These are phyloP conservation scores for Neoarthrinium moseri DNA, from an alignment of 2,329 filamentous ascomycete species.

Conservation along the genomic window DNA sequence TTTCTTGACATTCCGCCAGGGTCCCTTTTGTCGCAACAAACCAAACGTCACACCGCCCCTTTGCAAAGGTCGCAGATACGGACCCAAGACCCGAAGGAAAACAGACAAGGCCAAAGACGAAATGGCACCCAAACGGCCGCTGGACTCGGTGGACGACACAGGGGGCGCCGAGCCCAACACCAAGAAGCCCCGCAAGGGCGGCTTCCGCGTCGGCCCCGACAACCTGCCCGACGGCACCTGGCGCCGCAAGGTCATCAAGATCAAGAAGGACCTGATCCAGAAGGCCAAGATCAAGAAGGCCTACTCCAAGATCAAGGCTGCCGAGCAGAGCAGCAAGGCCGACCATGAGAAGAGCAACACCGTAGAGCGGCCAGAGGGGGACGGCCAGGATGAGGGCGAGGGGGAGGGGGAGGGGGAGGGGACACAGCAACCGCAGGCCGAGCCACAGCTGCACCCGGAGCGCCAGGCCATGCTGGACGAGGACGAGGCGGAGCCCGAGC, in stretches of 20 bases:
- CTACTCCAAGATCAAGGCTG: slow-evolving; percentile 82
- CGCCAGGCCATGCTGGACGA: slow-evolving; percentile 38
- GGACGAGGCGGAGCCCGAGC: slow-evolving; percentile 16
- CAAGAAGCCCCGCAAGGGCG: slow-evolving; percentile 61
- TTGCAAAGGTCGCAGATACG: too few relatives aligned
- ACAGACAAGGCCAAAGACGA: not conserved
- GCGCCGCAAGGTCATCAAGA: slow-evolving; percentile 84
- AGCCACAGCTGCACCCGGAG: slow-evolving; percentile 36
- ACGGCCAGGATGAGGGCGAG: slow-evolving; percentile 36
- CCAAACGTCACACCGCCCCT: too few relatives aligned
- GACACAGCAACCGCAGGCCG: slow-evolving; percentile 2
- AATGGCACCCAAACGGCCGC: slow-evolving; percentile 62
- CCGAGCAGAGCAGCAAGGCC: slow-evolving; percentile 24
- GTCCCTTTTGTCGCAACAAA: too few relatives aligned
- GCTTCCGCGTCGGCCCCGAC: slow-evolving; percentile 83
- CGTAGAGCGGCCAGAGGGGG: slow-evolving; percentile 33
- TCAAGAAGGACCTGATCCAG: slow-evolving; percentile 84
- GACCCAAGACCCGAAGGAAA: too few relatives aligned
- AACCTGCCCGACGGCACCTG: slow-evolving; percentile 90
- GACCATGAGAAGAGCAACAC: slow-evolving; percentile 13
- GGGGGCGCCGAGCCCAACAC: slow-evolving; percentile 32
- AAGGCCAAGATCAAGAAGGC: slow-evolving; percentile 92
- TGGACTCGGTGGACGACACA: too few relatives aligned
- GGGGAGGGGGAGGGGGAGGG: slow-evolving; percentile 15
- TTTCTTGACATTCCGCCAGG: too few relatives aligned